These are phyloP conservation scores for Trametes elegans DNA, from an alignment of 768 basidiomycete genomes.

Conservation along the genomic window DNA sequence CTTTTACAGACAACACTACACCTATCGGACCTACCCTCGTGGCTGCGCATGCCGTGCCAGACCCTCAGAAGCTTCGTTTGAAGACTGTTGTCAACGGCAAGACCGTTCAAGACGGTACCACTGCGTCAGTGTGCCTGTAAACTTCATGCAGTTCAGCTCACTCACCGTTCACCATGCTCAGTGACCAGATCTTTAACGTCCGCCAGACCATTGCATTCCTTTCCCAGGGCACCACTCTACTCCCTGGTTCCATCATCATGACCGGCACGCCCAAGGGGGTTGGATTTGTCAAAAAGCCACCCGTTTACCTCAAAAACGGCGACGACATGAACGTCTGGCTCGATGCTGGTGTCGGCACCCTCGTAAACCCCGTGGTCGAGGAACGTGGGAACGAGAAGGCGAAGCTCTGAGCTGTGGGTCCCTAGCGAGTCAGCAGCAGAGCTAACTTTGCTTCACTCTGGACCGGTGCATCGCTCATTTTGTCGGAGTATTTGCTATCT, in stretches of 20 bases:
- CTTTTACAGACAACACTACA: slow-evolving; percentile 53
- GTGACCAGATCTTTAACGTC: slow-evolving; percentile 80
- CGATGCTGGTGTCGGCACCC: slow-evolving; percentile 72
- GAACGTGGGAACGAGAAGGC: slow-evolving; percentile 42
- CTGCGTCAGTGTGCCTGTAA: slow-evolving; percentile 50
- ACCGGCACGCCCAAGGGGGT: slow-evolving; percentile 84
- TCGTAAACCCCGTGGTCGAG: slow-evolving; percentile 76
- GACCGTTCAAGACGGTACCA: slow-evolving; percentile 71
- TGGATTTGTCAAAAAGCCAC: slow-evolving; percentile 73
- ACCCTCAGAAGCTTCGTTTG: slow-evolving; percentile 65
- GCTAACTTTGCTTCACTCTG: neutral
- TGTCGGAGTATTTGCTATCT: neutral
- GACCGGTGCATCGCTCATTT: neutral
- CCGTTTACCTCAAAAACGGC: slow-evolving; percentile 68
- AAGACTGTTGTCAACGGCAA: slow-evolving; percentile 66
- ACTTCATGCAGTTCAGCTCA: neutral
- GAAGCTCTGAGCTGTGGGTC: slow-evolving; percentile 38
- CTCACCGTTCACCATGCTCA: slow-evolving; percentile 27
- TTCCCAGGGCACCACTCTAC: slow-evolving; percentile 81
- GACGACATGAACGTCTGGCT: slow-evolving; percentile 71
- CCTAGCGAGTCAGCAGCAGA: neutral
- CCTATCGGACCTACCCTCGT: slow-evolving; percentile 85
- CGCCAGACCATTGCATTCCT: slow-evolving; percentile 77
- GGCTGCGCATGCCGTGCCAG: slow-evolving; percentile 55
- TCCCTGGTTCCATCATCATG: slow-evolving; percentile 78